Base-by-base conservation (phyloP, 768 basidiomycete species). In the Leccinum barrowsii region DNA sequence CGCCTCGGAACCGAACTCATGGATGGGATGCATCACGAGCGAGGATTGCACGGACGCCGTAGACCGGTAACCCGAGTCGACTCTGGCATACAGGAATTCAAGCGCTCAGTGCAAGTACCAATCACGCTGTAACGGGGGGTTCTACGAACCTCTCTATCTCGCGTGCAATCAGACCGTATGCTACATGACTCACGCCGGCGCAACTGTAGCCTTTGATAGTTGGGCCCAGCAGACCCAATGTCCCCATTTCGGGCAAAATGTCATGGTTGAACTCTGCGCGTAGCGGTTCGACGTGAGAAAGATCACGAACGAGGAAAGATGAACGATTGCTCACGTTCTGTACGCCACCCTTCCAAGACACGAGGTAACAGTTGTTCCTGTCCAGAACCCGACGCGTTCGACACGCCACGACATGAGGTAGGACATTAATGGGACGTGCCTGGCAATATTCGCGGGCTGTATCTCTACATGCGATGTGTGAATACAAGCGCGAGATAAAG, bases 61-160 rank as follows among this genome's bases (percentile, higher is more conserved):
- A 5, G 92, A 95, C 24, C 96, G 90, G 69, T 97, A 98, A 0
- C 96, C 96, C 2, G 95, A 98, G 70, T 99, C 96, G 40, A 98
- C 86, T 61, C 95, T 94, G 64, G 15, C 0, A 53, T 59, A 57
- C 34, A 2, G 17, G 15, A 22, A 47, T 53, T 40, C 32, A 12
- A 19, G 7, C 5, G 48, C 17, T 62, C 47, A 63, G 52, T n/a
- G 28, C 32, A 34, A 44, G 21, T 5, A 46, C 26, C 10, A 44
- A 19, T 17, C 44, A 40, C 42, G 44, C 24, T 50, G 10, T 21
- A 22, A 12, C 8, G 48, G 19, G 26, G 53, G 30, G 47, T 17
- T 15, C 22, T 6, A 65, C 76, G 17, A 42, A 90, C 93, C 92
- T 80, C 74, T 98, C 96, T 4, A 98, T 87, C 72, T 98, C 96